These are phyloP conservation scores for Blastobotrys capitulatus DNA, from an alignment of 1,139 yeast species.

Conservation along the genomic window DNA sequence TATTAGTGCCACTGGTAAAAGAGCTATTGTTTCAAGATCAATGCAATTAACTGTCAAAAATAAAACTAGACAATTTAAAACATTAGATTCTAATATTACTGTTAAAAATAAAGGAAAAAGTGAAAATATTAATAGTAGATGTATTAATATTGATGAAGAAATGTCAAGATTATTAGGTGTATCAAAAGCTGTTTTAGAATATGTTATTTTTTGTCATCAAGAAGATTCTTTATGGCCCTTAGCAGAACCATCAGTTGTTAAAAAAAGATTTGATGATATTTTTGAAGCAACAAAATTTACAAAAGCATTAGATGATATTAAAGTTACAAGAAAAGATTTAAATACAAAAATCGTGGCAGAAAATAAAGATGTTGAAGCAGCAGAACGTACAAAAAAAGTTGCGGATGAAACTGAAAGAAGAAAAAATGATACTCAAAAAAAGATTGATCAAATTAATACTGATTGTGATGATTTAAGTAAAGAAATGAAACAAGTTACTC, in stretches of 20 bases:
- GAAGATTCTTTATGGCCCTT: slow-evolving; percentile 97
- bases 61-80: slow-evolving; percentile 69
- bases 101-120: slow-evolving; percentile 32
- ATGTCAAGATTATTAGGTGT: slow-evolving; percentile 85
- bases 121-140: slow-evolving; percentile 71
- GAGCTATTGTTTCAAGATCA: slow-evolving; percentile 82
- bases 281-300: slow-evolving; percentile 94
- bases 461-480: slow-evolving; percentile 48
- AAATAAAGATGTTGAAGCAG: slow-evolving; percentile 71
- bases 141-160: slow-evolving; percentile 77
- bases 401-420: slow-evolving; percentile 54
- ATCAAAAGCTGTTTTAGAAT: slow-evolving; percentile 78
- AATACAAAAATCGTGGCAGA: slow-evolving; percentile 65
- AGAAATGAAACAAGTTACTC: slow-evolving; percentile 49
- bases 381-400: slow-evolving; percentile 66
- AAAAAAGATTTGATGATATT: slow-evolving; percentile 92
- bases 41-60: slow-evolving; percentile 66
- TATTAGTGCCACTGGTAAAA: slow-evolving; percentile 62
- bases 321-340: slow-evolving; percentile 71
- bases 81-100: slow-evolving; percentile 80
- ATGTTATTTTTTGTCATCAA: slow-evolving; percentile 95
- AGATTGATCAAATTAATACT: slow-evolving; percentile 42
- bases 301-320: slow-evolving; percentile 78
- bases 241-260: slow-evolving; percentile 74
- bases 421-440: slow-evolving; percentile 41